These are phyloP conservation scores for Colletotrichum sojae DNA, from an alignment of 2,329 filamentous ascomycete genomes.

Conservation along the genomic window DNA sequence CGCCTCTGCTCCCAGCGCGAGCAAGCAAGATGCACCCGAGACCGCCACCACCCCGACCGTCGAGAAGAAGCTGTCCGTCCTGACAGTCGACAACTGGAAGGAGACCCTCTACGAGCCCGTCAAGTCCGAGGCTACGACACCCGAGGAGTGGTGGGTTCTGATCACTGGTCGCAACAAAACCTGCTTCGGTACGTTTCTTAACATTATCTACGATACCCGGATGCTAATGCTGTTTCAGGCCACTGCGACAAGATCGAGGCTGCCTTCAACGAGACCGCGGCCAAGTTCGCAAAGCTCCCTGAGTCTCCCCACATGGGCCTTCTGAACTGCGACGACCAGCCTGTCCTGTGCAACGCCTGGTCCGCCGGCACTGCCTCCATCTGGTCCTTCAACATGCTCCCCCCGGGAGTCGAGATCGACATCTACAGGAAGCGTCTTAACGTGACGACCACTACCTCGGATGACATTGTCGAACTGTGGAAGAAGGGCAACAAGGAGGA, in stretches of 20 bases:
- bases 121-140: conserved; percentile 68
- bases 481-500: conserved; percentile 62
- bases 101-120: conserved; percentile 75
- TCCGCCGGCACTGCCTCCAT: conserved; percentile 74
- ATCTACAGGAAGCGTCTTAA: conserved; percentile 78
- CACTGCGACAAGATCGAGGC: conserved; percentile 75
- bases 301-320: conserved; percentile 76
- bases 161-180: conserved; percentile 84
- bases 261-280: conserved; percentile 77
- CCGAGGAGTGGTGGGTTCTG: conserved; percentile 83
- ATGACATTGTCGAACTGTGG: conserved; percentile 74
- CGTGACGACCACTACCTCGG: conserved; percentile 75
- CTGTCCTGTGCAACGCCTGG: conserved; percentile 83
- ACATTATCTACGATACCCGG: not conserved
- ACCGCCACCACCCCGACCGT: conserved; percentile 58
- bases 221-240: conserved; percentile 59
- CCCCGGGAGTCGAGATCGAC: conserved; percentile 73
- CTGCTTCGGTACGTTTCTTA: conserved; percentile 71
- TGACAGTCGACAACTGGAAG: conserved; percentile 81
- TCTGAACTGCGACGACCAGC: conserved; percentile 82
- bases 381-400: conserved; percentile 78
- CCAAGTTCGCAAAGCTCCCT: conserved; percentile 72
- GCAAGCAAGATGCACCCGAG: conserved; percentile 56
- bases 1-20: conserved; percentile 66
- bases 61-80: conserved; percentile 60